Percentiles rank a stretch among this genome's conserved stretches.
Conservation (phyloP, 495 filamentous ascomycete species). For the Cenococcum geophilum region DNA sequence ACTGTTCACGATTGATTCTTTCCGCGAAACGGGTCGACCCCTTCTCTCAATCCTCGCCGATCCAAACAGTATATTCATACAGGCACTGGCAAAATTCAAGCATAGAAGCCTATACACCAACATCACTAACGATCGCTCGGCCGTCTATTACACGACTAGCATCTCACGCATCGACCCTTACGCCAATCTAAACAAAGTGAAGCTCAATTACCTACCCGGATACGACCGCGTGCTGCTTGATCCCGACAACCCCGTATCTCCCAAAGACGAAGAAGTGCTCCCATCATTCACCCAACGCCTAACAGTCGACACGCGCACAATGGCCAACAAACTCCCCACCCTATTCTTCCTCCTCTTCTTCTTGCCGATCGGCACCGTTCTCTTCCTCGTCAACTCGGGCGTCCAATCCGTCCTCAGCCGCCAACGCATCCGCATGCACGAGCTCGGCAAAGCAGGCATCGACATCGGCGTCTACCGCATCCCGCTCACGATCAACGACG, state of each 20-base stretch:
- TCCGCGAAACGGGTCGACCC: slow-evolving; percentile 72
- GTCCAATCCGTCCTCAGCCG: slow-evolving; percentile 67
- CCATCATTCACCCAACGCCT: slow-evolving; percentile 35
- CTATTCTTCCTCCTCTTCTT: slow-evolving; percentile 58
- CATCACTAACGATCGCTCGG: slow-evolving; percentile 73
- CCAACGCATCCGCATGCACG: slow-evolving; percentile 68
- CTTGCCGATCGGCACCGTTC: slow-evolving; percentile 58
- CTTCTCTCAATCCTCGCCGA: slow-evolving; percentile 78
- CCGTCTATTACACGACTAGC: slow-evolving; percentile 72
- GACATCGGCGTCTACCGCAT: slow-evolving; percentile 63
- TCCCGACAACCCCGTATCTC: slow-evolving; percentile 54
- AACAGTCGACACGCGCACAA: slow-evolving; percentile 32
- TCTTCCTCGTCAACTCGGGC: slow-evolving; percentile 68
- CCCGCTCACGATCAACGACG: slow-evolving; percentile 65
- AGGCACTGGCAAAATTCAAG: slow-evolving; percentile 66
- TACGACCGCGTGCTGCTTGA: slow-evolving; percentile 76
- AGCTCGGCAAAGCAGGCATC: slow-evolving; percentile 60
- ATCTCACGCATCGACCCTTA: slow-evolving; percentile 73
- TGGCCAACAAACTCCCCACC: slow-evolving; percentile 48
- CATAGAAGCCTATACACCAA: slow-evolving; percentile 75
- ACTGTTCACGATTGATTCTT: slow-evolving; percentile 79
- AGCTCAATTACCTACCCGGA: slow-evolving; percentile 64
- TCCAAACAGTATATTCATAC: slow-evolving; percentile 77
- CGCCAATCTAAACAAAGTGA: slow-evolving; percentile 53
- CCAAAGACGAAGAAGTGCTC: slow-evolving; percentile 37